These are phyloP conservation scores for Phytophthora fragariaefolia DNA, from an alignment of 352 stramenopile genomes.

Conservation along the genomic window DNA sequence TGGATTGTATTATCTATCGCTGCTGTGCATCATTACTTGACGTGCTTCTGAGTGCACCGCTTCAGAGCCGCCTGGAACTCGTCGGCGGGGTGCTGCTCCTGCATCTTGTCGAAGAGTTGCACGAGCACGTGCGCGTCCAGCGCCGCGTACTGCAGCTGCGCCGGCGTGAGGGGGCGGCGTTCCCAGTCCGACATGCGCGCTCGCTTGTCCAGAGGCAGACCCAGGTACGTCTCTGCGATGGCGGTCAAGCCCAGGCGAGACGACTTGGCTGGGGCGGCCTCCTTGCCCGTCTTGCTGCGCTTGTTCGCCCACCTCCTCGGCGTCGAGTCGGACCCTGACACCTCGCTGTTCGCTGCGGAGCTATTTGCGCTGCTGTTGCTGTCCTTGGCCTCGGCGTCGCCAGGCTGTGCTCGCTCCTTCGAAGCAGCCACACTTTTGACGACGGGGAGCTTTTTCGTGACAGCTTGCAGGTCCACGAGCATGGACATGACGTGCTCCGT, in stretches of 20 bases:
- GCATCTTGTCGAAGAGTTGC: constrained; percentile 64
- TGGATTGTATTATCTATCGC: too few relatives aligned
- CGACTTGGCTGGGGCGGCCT: constrained; percentile 18
- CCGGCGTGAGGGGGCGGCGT: constrained; percentile 63
- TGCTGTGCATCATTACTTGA: constrained; percentile 49
- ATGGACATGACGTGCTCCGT: constrained; percentile 49
- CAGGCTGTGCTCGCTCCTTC: constrained; percentile 5
- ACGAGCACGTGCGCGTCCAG: constrained; percentile 77
- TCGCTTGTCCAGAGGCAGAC: constrained; percentile 75
- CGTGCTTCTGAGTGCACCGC: constrained; percentile 48
- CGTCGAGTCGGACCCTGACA: constrained; percentile 12
- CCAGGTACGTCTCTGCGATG: constrained; percentile 60
- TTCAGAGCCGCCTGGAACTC: constrained; percentile 37
- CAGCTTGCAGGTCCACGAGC: constrained; percentile 62
- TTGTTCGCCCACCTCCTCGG: constrained; percentile 36
- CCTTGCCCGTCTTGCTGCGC: constrained; percentile 26
- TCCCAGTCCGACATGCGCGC: constrained; percentile 82
- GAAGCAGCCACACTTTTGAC: constrained; percentile 11
- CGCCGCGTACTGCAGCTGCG: constrained; percentile 75
- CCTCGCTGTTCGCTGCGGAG: constrained; percentile 13
- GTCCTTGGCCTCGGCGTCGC: constrained; percentile 7
- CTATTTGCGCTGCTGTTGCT: constrained; percentile 12
- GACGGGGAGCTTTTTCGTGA: constrained; percentile 45
- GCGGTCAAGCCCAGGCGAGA: constrained; percentile 54
- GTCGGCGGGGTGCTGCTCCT: constrained; percentile 40